Base-by-base conservation (phyloP, 805 yeast genomes). In the Yamadazyma kitorensis region DNA sequence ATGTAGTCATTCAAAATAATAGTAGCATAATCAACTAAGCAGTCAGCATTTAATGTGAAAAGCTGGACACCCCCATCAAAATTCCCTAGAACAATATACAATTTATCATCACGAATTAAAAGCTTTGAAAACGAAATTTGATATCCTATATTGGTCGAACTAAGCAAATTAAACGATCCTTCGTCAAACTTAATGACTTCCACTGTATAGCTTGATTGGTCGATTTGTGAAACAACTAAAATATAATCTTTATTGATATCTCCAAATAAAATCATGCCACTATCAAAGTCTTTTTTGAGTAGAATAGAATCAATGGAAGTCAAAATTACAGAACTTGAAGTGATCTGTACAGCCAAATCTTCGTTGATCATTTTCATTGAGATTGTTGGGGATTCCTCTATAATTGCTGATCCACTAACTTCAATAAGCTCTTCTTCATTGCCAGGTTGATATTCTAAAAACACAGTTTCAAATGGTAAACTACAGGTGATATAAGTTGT, bases 381-480 rank as follows among this genome's bases (percentile, higher is more conserved):
- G n/a, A 44, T 30, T 48, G 65, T 55, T 1, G 38, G 34, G 2
- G 32, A 44, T 4, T 47, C 40, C 8, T 36, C n/a, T 2, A 37
- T 31, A 1, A 58, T 28, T 3, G 33, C 33, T 1, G 52, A 41
- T 6, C 39, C 41, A 12, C 47, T 53, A 4, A 61, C 46, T 33
- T 61, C 69, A 2, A 52, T 36, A 28, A 64, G 45, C 2, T 44
- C 46, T 10, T 54, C 42, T 1, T 38, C 39, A 4, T 36, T 40
- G 4, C 17, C 18, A 1, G 43, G 40, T 5, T 52, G 55, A 32
- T 48, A 55, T 36, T 61, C 68, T 11, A 68, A 47, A 0, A 71
- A 39, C 10, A 56, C 31, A 0, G 74, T 58, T 31, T 57, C 62
- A 43, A 61, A 70, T 3, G 70, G 53, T 37, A 62, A 55, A 2